phyloP scores from a whole-genome alignment of 805 yeast genomes.

The Metschnikowia proteae region DNA sequence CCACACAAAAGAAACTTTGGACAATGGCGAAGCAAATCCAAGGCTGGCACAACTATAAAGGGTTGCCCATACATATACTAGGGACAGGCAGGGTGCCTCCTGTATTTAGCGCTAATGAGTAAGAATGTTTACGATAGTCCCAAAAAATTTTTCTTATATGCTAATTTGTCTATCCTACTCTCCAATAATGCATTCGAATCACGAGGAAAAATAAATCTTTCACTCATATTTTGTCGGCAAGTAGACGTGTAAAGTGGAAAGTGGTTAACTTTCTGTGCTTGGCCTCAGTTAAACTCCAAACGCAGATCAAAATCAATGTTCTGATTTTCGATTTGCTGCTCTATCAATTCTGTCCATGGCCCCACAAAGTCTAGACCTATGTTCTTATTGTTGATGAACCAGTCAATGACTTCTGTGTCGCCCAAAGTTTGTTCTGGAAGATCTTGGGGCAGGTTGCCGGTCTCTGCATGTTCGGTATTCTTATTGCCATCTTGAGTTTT shows the following conservation, averaged over 20 bases:
- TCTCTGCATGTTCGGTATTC: neutral
- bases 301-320: slow-evolving; percentile 11
- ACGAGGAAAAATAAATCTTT: neutral
- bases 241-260: neutral
- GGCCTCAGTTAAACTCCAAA: slow-evolving; percentile 3
- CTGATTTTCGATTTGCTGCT: slow-evolving; percentile 48
- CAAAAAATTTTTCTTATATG: neutral
- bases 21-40: slow-evolving; percentile 25
- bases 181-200: neutral
- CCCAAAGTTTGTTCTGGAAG: slow-evolving; percentile 16
- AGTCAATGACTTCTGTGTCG: slow-evolving; percentile 43
- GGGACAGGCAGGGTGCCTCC: slow-evolving; percentile 12
- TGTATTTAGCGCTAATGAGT: neutral
- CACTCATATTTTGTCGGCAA: neutral
- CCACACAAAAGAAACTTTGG: slow-evolving; percentile 16
- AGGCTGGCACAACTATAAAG: slow-evolving; percentile 25
- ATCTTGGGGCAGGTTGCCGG: neutral
- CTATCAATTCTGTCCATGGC: slow-evolving; percentile 79
- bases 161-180: neutral
- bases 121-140: neutral
- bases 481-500: neutral
- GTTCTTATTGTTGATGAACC: slow-evolving; percentile 38
- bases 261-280: neutral
- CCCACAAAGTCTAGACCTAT: slow-evolving; percentile 48
- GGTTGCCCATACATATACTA: slow-evolving; percentile 19